Evolutionary conservation across 306 rosid species (phyloP).

Genomic region (Citrullus colocynthis): DNA sequence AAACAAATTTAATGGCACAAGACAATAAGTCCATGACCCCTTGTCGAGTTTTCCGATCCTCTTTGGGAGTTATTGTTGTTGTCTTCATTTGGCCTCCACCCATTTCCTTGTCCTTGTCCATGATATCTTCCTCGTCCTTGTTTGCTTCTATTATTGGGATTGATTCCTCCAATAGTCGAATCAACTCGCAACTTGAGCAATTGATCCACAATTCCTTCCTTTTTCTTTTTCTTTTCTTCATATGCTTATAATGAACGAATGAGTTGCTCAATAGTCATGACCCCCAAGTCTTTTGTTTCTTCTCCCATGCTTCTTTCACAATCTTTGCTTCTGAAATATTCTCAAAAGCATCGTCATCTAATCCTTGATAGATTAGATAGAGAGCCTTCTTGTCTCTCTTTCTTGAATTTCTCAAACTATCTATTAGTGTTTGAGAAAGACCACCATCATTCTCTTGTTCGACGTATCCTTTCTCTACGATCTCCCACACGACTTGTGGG

Average conservation of each 20-base stretch:
- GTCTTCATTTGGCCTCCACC: too few relatives aligned
- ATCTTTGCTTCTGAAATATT: not conserved
- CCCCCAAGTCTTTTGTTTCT: not conserved
- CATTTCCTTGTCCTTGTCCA: too few relatives aligned
- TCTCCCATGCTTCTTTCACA: not conserved
- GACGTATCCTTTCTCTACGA: not conserved
- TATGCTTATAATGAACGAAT: not conserved
- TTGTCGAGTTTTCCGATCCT: not conserved
- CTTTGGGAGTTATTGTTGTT: not conserved
- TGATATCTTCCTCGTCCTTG: not conserved
- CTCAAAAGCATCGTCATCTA: too few relatives aligned
- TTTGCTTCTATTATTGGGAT: not conserved
- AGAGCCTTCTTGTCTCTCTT: too few relatives aligned
- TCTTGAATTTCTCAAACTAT: too few relatives aligned
- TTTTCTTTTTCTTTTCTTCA: not conserved
- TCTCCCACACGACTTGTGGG: too few relatives aligned
- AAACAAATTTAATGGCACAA: too few relatives aligned
- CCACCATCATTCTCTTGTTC: not conserved
- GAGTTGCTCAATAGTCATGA: not conserved
- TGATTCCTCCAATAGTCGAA: too few relatives aligned
- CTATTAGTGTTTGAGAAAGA: too few relatives aligned
- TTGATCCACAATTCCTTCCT: not conserved
- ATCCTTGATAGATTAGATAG: too few relatives aligned
- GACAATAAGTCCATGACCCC: too few relatives aligned
- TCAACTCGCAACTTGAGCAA: too few relatives aligned